phyloP scores from a whole-genome alignment of 2,329 filamentous ascomycete species.

The Beauveria bassiana region DNA sequence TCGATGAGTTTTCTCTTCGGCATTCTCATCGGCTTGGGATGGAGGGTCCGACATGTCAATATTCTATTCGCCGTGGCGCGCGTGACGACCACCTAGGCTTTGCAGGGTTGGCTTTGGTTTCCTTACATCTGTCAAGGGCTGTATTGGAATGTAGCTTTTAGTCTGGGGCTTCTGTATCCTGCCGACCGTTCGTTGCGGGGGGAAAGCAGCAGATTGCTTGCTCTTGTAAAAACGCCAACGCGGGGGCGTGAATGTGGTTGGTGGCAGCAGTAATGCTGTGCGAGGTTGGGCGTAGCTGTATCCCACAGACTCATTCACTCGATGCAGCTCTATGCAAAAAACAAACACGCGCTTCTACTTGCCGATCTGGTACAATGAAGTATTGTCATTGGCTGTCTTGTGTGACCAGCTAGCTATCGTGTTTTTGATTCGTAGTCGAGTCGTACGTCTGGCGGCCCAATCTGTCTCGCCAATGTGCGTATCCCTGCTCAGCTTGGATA shows the following conservation, averaged over 20 bases:
- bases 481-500: too few species aligned
- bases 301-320: background rate
- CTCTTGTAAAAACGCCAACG: background rate
- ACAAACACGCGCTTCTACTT: background rate
- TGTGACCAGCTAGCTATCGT: background rate
- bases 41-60: conserved; percentile 10
- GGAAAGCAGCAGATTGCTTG: background rate
- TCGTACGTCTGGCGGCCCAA: conserved; percentile 7
- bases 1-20: conserved; percentile 1
- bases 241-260: background rate
- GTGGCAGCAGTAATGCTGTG: background rate
- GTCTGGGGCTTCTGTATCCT: background rate
- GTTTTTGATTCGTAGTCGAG: background rate
- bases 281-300: background rate
- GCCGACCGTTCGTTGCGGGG: background rate
- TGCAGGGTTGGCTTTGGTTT: background rate
- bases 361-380: background rate
- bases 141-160: background rate
- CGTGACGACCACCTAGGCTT: background rate
- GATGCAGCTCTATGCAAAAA: too few species aligned
- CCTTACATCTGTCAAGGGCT: background rate
- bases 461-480: background rate
- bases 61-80: background rate
- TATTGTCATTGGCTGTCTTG: background rate
- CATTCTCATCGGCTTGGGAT: conserved; percentile 11